Base-by-base conservation (phyloP, 495 filamentous ascomycete species). In the Penicillium salamii region DNA sequence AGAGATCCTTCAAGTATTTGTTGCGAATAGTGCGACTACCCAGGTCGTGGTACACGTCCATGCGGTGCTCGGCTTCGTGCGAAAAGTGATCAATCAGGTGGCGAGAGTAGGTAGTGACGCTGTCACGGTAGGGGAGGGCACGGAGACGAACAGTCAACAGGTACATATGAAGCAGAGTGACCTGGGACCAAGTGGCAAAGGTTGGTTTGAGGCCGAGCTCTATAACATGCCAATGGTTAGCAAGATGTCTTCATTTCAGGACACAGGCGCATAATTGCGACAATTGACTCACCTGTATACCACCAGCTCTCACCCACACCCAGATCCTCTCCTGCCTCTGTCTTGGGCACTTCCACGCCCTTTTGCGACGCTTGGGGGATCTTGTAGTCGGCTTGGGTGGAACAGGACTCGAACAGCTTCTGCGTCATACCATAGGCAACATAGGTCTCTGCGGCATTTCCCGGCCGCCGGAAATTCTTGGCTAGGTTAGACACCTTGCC, bases 81-180 rank as follows among this genome's bases (percentile, higher is more conserved):
- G 95, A 97, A 76, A 93, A 95, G 65, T 96, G 90, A 67, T 98
- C 89, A 26, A 93, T 82, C 32, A 88, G 75, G 61, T 90, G 84
- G 50, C 88, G 88, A 45, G 86, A 83, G 75, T 86, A 90, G 9
- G 76, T 72, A 42, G 72, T 72, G 31, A 75, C 53, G 21, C 75
- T 78, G 17, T 84, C 76, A n/a, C 67, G 69, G 3, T 75, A 65
- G 17, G 87, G 86, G 49, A 93, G 79, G 50, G 77, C 78, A 40
- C 93, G 88, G 38, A 97, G 72, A 34, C 92, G 86, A n/a, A 87
- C 86, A n/a, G 86, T 86, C 33, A 97, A 68, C 42, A 96, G 79
- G 74, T 95, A 97, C 83, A 97, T 87, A 73, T 98, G 91, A 12
- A 97, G 79, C 74, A 97, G 90, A 15, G 91, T 91, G 33, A 97